Conservation (phyloP, 371 early-diverging fungal species). For the Nematocida major region DNA sequence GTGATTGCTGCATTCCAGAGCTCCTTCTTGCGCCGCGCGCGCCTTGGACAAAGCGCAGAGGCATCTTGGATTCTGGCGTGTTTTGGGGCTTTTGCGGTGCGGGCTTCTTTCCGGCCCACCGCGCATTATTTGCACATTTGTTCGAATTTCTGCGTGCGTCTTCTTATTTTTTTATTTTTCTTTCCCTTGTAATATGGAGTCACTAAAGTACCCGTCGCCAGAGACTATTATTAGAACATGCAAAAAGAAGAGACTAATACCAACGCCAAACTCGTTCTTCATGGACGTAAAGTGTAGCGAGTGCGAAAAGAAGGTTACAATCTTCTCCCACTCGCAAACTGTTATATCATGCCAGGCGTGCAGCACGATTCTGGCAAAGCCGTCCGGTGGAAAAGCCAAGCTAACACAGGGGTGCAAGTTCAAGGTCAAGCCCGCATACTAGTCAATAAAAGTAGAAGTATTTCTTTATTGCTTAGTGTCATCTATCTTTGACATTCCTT, state of each 20-base stretch:
- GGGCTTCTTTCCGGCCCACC: background rate
- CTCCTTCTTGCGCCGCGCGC: too few relatives aligned
- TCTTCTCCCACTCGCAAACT: slow-evolving; percentile 96
- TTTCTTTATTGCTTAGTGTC: background rate
- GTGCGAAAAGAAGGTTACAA: slow-evolving; percentile 86
- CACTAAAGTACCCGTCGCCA: slow-evolving; percentile 90
- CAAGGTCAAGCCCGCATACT: slow-evolving; percentile 47
- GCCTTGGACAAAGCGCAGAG: too few relatives aligned
- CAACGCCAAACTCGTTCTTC: slow-evolving; percentile 96
- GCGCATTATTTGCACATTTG: background rate
- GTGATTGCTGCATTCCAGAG: too few relatives aligned
- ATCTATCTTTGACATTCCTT: slow-evolving; percentile 36
- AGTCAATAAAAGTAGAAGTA: slow-evolving; percentile 9
- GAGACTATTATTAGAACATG: slow-evolving; percentile 82
- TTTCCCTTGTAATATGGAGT: slow-evolving; percentile 61
- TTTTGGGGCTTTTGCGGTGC: too few relatives aligned
- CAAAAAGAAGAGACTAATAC: slow-evolving; percentile 97
- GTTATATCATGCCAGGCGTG: slow-evolving; percentile 89
- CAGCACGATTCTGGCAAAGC: slow-evolving; percentile 86
- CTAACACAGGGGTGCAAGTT: slow-evolving; percentile 57
- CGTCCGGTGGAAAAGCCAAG: slow-evolving; percentile 89
- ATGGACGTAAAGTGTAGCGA: slow-evolving; percentile 98
- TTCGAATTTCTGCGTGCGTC: background rate
- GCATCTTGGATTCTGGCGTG: too few relatives aligned
- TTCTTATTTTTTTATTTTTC: slow-evolving; percentile 40